These are phyloP conservation scores for Monosporascus sp. DNA, from an alignment of 2,329 filamentous ascomycete genomes.

Conservation along the genomic window DNA sequence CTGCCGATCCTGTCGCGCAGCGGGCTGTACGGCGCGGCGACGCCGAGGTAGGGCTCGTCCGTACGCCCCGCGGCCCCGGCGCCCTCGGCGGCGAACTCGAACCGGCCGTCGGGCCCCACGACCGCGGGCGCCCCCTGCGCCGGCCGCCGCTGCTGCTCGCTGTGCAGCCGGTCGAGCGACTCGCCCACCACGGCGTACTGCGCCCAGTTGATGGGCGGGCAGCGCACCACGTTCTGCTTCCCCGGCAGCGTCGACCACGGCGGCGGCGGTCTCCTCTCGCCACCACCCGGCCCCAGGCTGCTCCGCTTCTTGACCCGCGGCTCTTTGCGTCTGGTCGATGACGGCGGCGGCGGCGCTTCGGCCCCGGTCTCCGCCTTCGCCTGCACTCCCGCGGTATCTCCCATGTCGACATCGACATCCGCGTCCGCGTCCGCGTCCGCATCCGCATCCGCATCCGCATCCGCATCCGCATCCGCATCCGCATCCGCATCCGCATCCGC, in stretches of 20 bases:
- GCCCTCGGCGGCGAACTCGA: constrained; percentile 42
- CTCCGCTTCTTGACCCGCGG: constrained; percentile 1
- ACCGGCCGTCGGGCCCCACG: constrained; percentile 38
- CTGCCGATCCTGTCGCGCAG: constrained; percentile 40
- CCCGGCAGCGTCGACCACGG: constrained; percentile 64
- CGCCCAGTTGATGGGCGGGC: constrained; percentile 88
- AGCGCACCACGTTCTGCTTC: constrained; percentile 77
- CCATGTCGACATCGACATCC: constrained; percentile 24
- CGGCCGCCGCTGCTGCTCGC: constrained; percentile 68
- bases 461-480: constrained; percentile 5
- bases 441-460: no score
- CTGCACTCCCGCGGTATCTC: constrained; percentile 12
- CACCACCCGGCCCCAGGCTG: constrained; percentile 6
- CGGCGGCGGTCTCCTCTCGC: background rate
- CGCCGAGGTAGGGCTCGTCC: constrained; percentile 38
- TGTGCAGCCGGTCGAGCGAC: constrained; percentile 76
- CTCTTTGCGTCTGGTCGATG: background rate
- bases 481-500: constrained; percentile 20
- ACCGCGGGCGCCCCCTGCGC: constrained; percentile 48
- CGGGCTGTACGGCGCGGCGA: constrained; percentile 54
- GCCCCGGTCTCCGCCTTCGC: background rate
- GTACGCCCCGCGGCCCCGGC: constrained; percentile 29
- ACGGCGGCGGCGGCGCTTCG: background rate
- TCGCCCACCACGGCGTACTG: constrained; percentile 90
- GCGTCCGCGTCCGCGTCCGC: background rate